phyloP scores from a whole-genome alignment of 495 filamentous ascomycete genomes.

The Cairneyella variabilis region DNA sequence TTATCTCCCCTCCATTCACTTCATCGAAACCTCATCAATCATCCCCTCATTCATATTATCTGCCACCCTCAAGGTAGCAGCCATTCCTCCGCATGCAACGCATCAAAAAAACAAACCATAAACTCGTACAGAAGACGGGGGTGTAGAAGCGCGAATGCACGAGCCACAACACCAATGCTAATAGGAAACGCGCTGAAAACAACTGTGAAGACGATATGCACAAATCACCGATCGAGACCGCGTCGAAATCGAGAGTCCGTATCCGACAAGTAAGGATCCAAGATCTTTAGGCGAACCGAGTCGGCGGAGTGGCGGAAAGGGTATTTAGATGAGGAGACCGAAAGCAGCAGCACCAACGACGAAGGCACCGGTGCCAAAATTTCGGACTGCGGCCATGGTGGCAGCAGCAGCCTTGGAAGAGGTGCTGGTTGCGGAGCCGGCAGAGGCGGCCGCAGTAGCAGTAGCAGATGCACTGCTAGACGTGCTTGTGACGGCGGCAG shows the following conservation, averaged over 20 bases:
- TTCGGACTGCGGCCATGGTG: conserved; percentile 27
- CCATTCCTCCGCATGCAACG: too few relatives aligned
- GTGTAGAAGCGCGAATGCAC: conserved; percentile 20
- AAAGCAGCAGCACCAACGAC: conserved; percentile 35
- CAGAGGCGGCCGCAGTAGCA: conserved; percentile 21
- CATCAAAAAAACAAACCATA: too few relatives aligned
- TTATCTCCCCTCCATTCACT: too few relatives aligned
- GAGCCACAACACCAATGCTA: conserved; percentile 30
- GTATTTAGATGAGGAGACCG: conserved; percentile 26
- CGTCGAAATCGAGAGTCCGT: not conserved
- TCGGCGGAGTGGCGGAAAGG: not conserved
- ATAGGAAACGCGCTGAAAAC: conserved; percentile 22
- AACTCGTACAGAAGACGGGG: too few relatives aligned
- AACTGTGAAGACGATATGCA: conserved; percentile 23
- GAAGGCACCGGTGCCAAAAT: conserved; percentile 33
- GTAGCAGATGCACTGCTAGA: conserved; percentile 24
- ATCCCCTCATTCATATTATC: too few relatives aligned
- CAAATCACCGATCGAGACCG: conserved; percentile 7
- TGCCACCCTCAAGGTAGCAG: too few relatives aligned
- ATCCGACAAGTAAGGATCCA: not conserved
- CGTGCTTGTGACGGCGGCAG: conserved; percentile 22
- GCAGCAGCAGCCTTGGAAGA: conserved; percentile 28
- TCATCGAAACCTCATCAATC: too few relatives aligned
- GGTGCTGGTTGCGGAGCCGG: conserved; percentile 14
- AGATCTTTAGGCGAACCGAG: not conserved